Percentiles rank a stretch among this genome's conserved stretches.
phyloP scores from a whole-genome alignment of 257 asterid genomes.

The Solanum appendiculatum region DNA sequence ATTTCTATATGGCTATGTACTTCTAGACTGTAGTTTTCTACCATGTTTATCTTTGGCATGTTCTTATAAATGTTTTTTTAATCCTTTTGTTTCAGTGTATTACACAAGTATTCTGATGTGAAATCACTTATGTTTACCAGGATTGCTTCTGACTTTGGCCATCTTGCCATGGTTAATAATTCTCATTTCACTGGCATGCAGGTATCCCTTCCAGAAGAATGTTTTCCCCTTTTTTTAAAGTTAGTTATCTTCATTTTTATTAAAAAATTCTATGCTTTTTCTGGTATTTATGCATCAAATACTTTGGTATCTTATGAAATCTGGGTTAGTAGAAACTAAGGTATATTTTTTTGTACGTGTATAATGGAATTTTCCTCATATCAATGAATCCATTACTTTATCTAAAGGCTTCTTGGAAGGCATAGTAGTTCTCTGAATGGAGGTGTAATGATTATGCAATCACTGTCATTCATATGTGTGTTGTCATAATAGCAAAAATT shows the following conservation, averaged over 20 bases:
- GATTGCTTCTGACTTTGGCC: background rate
- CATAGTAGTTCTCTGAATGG: background rate
- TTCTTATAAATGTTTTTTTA: background rate
- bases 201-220: constrained; percentile 9
- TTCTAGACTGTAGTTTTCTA: background rate
- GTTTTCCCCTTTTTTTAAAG: background rate
- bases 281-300: background rate
- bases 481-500: background rate
- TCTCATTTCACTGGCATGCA: constrained; percentile 29
- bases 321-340: background rate
- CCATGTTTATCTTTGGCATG: background rate
- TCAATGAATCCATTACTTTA: background rate
- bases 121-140: background rate
- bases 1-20: background rate
- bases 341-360: background rate
- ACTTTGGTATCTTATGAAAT: background rate
- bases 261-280: background rate
- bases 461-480: background rate
- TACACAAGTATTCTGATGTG: background rate
- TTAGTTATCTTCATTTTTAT: background rate
- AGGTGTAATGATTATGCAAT: background rate
- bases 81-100: background rate
- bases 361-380: background rate
- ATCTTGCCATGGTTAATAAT: constrained; percentile 21
- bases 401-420: background rate